Conservation (phyloP, 495 filamentous ascomycete species). For the Thozetella sp. region DNA sequence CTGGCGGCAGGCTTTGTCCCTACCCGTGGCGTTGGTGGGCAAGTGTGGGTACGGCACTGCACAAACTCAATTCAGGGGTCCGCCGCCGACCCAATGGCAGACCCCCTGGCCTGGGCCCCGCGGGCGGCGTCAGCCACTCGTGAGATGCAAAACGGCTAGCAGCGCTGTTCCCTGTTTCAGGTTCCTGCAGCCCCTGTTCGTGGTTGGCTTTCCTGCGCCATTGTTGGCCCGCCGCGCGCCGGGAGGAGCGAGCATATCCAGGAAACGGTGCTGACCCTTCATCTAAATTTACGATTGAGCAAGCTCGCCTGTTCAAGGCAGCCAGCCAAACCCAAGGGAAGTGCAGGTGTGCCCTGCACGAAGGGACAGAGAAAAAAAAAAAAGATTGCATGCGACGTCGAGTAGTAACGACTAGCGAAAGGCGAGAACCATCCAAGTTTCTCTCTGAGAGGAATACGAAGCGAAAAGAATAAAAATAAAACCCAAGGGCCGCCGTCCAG, state of each 20-base stretch:
- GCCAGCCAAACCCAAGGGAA: not conserved
- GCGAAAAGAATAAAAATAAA: no score
- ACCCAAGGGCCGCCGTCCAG: no score
- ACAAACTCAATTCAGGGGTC: not conserved
- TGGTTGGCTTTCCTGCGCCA: no score
- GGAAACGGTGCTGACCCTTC: not conserved
- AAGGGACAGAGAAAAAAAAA: no score
- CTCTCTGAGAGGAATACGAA: no score
- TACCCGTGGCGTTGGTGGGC: not conserved
- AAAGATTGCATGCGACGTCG: no score
- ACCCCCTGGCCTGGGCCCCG: not conserved
- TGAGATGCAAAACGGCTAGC: not conserved
- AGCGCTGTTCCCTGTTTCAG: slow-evolving; percentile 7
- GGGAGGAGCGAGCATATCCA: not conserved
- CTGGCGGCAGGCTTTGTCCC: no score
- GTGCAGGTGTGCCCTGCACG: no score
- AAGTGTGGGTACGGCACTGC: not conserved
- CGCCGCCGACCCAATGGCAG: not conserved
- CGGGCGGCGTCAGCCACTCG: slow-evolving; percentile 8
- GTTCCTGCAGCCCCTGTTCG: not conserved
- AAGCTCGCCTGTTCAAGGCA: no score
- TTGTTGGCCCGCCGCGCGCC: not conserved
- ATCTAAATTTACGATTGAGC: not conserved
- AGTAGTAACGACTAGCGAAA: no score
- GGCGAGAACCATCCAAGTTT: no score